Conservation (phyloP, 2,329 filamentous ascomycete genomes). For the Huntiella savannae region DNA sequence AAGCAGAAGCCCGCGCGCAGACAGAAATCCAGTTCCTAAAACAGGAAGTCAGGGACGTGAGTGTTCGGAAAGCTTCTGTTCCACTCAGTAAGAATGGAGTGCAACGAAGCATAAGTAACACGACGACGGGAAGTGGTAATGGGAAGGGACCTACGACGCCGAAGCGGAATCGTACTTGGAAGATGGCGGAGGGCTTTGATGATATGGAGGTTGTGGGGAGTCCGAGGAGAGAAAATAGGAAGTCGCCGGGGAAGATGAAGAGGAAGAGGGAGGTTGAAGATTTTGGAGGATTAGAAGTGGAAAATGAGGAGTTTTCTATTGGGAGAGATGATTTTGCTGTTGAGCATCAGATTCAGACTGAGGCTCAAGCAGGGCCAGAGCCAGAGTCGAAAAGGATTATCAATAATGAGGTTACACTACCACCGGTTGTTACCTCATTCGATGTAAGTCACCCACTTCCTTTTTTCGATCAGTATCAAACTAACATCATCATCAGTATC, state of each 20-base stretch:
- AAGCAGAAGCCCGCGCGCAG: slow-evolving; percentile 38
- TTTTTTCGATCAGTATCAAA: not conserved
- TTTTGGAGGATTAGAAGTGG: slow-evolving; percentile 39
- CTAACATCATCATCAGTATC: slow-evolving; percentile 19
- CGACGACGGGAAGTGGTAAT: slow-evolving; percentile 12
- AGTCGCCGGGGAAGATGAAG: slow-evolving; percentile 44
- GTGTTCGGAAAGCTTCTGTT: slow-evolving; percentile 16
- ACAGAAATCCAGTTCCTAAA: slow-evolving; percentile 50
- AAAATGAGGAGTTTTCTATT: slow-evolving; percentile 18
- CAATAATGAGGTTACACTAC: not conserved
- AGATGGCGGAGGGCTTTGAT: slow-evolving; percentile 59
- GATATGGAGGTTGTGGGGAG: slow-evolving; percentile 39
- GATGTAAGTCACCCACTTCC: slow-evolving; percentile 1
- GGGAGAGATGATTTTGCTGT: not conserved
- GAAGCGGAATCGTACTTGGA: slow-evolving; percentile 34
- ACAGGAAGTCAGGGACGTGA: slow-evolving; percentile 45
- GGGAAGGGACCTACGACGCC: slow-evolving; percentile 33
- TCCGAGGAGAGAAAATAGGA: slow-evolving; percentile 16
- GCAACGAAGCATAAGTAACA: slow-evolving; percentile 20
- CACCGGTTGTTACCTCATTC: slow-evolving; percentile 1
- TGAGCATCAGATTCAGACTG: not conserved
- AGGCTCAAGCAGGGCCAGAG: not conserved
- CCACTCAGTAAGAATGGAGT: not conserved
- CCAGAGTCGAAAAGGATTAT: not conserved
- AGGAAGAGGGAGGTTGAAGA: slow-evolving; percentile 47